These are phyloP conservation scores for Globisporangium yorkense DNA, from an alignment of 352 stramenopile genomes.

Conservation along the genomic window DNA sequence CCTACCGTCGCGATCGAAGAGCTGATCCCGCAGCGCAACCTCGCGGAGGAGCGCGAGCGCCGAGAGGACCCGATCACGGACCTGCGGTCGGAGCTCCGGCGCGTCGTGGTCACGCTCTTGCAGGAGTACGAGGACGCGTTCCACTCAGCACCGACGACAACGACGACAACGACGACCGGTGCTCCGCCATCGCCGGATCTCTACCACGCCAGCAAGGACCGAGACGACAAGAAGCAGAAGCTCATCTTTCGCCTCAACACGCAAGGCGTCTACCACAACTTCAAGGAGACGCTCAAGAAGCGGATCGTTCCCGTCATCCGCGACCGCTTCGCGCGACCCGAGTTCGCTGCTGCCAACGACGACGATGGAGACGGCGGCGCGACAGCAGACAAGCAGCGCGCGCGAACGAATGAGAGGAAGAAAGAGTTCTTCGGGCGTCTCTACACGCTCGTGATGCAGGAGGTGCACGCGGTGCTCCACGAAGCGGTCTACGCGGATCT, in stretches of 20 bases:
- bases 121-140: constrained; percentile 54
- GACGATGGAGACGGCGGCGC: constrained; percentile 6
- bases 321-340: constrained; percentile 34
- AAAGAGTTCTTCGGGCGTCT: constrained; percentile 58
- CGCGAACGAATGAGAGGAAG: constrained; percentile 22
- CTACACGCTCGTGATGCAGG: constrained; percentile 68
- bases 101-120: constrained; percentile 46
- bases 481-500: constrained; percentile 45
- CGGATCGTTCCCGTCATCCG: constrained; percentile 69
- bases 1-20: constrained; percentile 35
- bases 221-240: constrained; percentile 63
- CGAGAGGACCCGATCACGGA: constrained; percentile 32
- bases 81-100: constrained; percentile 53
- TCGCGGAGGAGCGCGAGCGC: constrained; percentile 40
- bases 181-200: too few species aligned
- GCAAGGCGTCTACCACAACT: constrained; percentile 67
- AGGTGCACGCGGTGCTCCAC: constrained; percentile 65
- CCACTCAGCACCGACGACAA: not conserved
- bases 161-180: not conserved
- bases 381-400: not conserved
- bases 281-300: constrained; percentile 84
- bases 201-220: constrained; percentile 7
- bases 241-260: constrained; percentile 79
- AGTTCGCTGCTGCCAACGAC: constrained; percentile 16
- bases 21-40: constrained; percentile 43